Evolutionary conservation across 176 grass and related monocot genomes (phyloP), one percentile per base, ranked within the genome.

Genomic region (Alopecurus myosuroides): DNA sequence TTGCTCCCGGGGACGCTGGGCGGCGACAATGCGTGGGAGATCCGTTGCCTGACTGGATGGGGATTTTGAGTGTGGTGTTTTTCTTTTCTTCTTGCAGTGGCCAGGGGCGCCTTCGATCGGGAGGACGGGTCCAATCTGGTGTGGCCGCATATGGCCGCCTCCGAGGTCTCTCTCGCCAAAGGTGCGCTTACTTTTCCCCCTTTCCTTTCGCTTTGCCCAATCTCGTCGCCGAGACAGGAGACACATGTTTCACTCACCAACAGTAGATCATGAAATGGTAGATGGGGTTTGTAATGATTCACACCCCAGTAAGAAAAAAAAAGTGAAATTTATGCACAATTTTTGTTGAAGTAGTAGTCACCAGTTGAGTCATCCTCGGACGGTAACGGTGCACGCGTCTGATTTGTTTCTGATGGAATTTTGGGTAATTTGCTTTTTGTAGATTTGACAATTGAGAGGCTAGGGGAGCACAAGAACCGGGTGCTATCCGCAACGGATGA

Each of bases 401-500:
- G 22, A 22, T 26, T 18, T 88, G 78, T 35, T 3, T 36, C n/a
- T n/a, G n/a, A n/a, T 46, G 68, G 63, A 58, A 2, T 86, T 86
- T 63, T 5, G 37, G 22, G 30, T 23, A 66, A 83, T 26, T 67
- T 61, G 76, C 6, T 74, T 70, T 70, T 46, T 84, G 55, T 37
- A 88, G 87, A 94, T 87, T 86, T 90, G 81, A 86, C 83, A 2
- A 79, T 89, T 28, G 85, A 51, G 41, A 87, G 44, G 17, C 74
- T 84, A 25, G 87, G 80, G 70, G 91, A 95, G 61, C 93, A 90
- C 79, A 98, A 90, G 41, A 95, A 81, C 90, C 79, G 96, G 11
- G 85, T 92, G 39, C 62, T 98, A 56, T 98, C 89, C 0, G 91
- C 91, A 36, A 79, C 83, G 0, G 74, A 91, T 34, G 79, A 88